These are phyloP conservation scores for Microascus cirrosus DNA, from an alignment of 2,329 filamentous ascomycete species.

Conservation along the genomic window DNA sequence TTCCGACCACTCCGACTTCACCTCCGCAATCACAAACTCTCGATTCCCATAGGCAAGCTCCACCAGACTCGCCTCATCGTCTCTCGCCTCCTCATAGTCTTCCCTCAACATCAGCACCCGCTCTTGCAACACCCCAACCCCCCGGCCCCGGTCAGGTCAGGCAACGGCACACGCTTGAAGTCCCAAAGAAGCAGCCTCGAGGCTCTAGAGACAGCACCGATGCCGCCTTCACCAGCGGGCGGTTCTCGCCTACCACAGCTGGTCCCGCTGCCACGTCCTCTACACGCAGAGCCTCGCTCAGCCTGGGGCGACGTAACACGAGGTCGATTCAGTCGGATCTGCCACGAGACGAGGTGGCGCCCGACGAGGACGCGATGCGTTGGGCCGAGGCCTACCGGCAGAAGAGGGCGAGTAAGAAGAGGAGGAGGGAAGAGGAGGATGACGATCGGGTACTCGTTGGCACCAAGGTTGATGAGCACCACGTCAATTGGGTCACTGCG, in stretches of 20 bases:
- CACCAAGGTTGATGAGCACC: conserved; percentile 94
- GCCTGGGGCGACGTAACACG: conserved; percentile 67
- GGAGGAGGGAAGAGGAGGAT: conserved; percentile 73
- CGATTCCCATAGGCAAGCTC: background rate
- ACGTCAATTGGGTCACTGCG: conserved; percentile 93
- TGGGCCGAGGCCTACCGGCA: conserved; percentile 92
- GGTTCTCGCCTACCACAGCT: conserved; percentile 57
- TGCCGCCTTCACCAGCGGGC: conserved; percentile 57
- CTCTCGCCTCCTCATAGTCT: conserved; percentile 53
- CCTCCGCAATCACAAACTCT: conserved; percentile 6
- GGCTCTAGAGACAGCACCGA: conserved; percentile 68
- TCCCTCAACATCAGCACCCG: conserved; percentile 34
- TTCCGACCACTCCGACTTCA: background rate
- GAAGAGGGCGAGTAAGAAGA: conserved; percentile 79
- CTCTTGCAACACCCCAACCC: conserved; percentile 32
- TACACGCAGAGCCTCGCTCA: conserved; percentile 67
- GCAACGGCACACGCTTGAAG: conserved; percentile 81
- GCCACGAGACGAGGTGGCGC: conserved; percentile 70
- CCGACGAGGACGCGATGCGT: conserved; percentile 80
- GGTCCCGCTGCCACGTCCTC: conserved; percentile 34
- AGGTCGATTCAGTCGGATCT: conserved; percentile 77
- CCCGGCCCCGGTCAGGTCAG: conserved; percentile 36
- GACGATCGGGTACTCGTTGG: conserved; percentile 92
- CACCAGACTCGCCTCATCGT: conserved; percentile 29
- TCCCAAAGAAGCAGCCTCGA: conserved; percentile 60